A percentile compares a stretch with the other conserved stretches of the same genome.
Conservation (phyloP, 768 basidiomycete species). For the Termitomyces sp. region DNA sequence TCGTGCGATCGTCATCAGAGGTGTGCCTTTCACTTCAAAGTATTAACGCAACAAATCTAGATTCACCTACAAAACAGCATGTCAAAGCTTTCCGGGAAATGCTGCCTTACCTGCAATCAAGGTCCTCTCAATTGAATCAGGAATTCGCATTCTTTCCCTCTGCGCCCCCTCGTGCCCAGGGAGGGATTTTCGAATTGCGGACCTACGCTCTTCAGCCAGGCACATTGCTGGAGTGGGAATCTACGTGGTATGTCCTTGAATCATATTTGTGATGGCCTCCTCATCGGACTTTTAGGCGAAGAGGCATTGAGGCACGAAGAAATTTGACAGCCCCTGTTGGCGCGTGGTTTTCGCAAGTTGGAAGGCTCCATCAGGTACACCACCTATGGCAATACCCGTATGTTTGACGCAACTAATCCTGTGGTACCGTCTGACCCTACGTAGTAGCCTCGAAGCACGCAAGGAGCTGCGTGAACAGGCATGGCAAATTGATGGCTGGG, state of each 20-base stretch:
- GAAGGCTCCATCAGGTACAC: constrained; percentile 83
- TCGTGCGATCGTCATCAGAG: constrained; percentile 68
- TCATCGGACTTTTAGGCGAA: constrained; percentile 53
- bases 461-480: constrained; percentile 86
- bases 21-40: constrained; percentile 18
- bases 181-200: constrained; percentile 92
- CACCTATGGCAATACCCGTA: constrained; percentile 98
- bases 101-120: constrained; percentile 71
- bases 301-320: constrained; percentile 90
- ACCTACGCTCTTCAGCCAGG: constrained; percentile 88
- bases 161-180: constrained; percentile 79
- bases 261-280: constrained; percentile 4
- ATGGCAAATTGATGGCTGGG: constrained; percentile 96
- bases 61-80: constrained; percentile 41
- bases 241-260: constrained; percentile 63
- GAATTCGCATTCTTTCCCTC: constrained; percentile 97
- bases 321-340: constrained; percentile 84
- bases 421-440: constrained; percentile 11
- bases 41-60: not conserved
- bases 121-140: constrained; percentile 78
- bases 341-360: constrained; percentile 91
- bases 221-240: constrained; percentile 92
- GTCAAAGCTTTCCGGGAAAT: constrained; percentile 65
- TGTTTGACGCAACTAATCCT: constrained; percentile 26
- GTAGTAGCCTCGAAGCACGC: constrained; percentile 70